These are phyloP conservation scores for Suhomyces sp. DNA, from an alignment of 805 yeast species.

Conservation along the genomic window DNA sequence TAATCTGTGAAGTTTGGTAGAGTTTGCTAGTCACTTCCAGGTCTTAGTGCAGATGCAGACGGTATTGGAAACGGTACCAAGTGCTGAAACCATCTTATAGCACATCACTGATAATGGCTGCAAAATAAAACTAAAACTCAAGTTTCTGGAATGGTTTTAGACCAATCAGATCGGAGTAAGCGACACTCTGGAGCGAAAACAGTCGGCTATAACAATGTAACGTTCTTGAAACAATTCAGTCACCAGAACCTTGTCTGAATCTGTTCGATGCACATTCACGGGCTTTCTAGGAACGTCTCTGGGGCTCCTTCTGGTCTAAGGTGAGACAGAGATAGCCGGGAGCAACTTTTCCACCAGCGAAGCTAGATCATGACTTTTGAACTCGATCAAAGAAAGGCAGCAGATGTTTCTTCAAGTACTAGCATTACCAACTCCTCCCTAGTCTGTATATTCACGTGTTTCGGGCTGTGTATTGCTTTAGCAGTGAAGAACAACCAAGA, in stretches of 20 bases:
- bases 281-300: background rate
- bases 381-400: background rate
- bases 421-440: background rate
- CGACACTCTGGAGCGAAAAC: background rate
- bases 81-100: background rate
- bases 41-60: background rate
- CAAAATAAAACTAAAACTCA: background rate
- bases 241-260: background rate
- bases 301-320: background rate
- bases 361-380: too few relatives aligned
- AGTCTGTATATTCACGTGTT: background rate
- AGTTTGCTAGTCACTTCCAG: background rate
- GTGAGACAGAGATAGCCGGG: background rate
- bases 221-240: too few relatives aligned
- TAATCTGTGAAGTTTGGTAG: background rate
- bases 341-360: background rate
- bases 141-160: background rate
- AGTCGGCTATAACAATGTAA: too few relatives aligned
- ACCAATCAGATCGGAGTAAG: background rate
- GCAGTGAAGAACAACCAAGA: background rate
- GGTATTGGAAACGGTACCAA: background rate
- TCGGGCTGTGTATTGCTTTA: background rate
- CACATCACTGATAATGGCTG: background rate
- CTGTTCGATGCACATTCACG: background rate
- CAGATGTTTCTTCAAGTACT: background rate